phyloP scores from a whole-genome alignment of 208 protist genomes.

The Angomonas ambiguus region DNA sequence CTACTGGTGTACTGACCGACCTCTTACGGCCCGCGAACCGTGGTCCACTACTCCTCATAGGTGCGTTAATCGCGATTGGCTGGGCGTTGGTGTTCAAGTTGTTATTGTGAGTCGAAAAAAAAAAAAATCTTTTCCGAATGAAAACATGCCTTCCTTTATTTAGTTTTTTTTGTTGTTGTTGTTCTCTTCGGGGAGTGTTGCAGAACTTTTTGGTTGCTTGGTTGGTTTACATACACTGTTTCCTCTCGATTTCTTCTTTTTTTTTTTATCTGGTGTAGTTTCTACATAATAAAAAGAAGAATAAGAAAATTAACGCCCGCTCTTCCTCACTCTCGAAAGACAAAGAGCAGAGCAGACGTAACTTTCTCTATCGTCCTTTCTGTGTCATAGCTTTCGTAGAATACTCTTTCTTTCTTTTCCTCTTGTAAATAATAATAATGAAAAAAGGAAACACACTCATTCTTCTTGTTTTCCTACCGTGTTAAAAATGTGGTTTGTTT shows the following conservation, averaged over 20 bases:
- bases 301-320: too few species aligned
- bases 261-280: too few species aligned
- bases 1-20: not conserved
- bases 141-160: not conserved
- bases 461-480: not conserved
- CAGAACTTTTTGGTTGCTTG: conserved; percentile 11
- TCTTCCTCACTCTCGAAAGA: not conserved
- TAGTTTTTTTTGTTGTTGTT: not conserved
- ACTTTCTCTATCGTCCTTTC: not conserved
- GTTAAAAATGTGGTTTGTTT: not conserved
- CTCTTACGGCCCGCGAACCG: not conserved
- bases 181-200: too few species aligned
- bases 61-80: too few species aligned
- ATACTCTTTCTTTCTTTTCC: conserved; percentile 5
- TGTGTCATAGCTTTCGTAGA: not conserved
- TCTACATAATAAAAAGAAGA: too few species aligned
- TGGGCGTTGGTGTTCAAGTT: too few species aligned
- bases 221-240: conserved; percentile 6
- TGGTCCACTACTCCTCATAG: too few species aligned
- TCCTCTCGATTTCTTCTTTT: conserved; percentile 10
- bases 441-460: not conserved
- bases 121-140: not conserved
- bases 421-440: not conserved
- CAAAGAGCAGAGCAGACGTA: not conserved
- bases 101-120: too few species aligned